These are phyloP conservation scores for Ophiostoma triangulosporum DNA, from an alignment of 2,329 filamentous ascomycete species.

Conservation along the genomic window DNA sequence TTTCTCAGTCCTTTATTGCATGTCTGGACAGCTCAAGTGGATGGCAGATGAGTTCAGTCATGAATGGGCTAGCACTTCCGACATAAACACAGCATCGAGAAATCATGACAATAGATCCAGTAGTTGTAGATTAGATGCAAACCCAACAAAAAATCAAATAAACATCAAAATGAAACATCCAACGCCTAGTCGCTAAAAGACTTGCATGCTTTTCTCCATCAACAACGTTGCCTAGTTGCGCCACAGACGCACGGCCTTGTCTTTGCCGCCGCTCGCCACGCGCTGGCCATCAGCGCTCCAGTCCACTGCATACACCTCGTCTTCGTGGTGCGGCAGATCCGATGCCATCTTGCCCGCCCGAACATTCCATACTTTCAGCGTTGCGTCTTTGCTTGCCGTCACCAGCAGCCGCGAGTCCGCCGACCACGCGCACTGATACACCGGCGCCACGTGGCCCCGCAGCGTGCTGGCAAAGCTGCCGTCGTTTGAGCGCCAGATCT, in stretches of 20 bases:
- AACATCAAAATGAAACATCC: background rate
- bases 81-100: too few species aligned
- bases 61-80: too few species aligned
- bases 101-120: background rate
- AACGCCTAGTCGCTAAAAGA: conserved; percentile 6
- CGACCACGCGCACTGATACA: conserved; percentile 87
- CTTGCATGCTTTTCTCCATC: background rate
- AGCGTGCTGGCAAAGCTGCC: conserved; percentile 76
- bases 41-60: too few species aligned
- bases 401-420: conserved; percentile 84
- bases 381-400: conserved; percentile 81
- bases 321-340: conserved; percentile 79
- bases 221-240: conserved; percentile 31
- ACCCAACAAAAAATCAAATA: background rate
- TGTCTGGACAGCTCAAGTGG: too few species aligned
- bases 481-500: conserved; percentile 70
- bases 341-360: conserved; percentile 64
- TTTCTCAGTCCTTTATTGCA: too few species aligned
- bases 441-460: conserved; percentile 74
- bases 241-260: conserved; percentile 64
- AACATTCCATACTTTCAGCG: conserved; percentile 90
- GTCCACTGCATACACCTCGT: conserved; percentile 88
- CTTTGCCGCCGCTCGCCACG: conserved; percentile 84
- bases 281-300: conserved; percentile 86
- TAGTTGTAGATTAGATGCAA: background rate